A percentile compares a stretch with the other conserved stretches of the same genome.
Evolutionary conservation across 2,329 filamentous ascomycete genomes (phyloP).

Genomic region (Bipolaris sorokiniana): DNA sequence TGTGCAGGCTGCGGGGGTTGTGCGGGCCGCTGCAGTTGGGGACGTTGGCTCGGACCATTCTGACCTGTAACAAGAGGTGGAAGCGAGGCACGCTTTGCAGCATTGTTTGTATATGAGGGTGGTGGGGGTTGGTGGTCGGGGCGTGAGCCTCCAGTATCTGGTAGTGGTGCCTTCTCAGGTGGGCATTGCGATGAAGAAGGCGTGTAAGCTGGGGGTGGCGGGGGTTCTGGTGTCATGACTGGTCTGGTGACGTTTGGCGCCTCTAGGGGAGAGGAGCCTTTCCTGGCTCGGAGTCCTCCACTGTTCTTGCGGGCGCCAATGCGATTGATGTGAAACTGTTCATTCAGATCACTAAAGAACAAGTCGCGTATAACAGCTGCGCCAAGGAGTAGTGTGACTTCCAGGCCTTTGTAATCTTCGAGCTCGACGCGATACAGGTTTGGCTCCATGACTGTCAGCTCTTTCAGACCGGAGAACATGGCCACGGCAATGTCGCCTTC

Average conservation of each 20-base stretch:
- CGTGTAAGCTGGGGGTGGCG: conserved; percentile 32
- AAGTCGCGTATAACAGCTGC: conserved; percentile 67
- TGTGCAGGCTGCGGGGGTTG: conserved; percentile 4
- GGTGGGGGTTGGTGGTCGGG: conserved; percentile 24
- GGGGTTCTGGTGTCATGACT: conserved; percentile 42
- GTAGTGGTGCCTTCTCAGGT: conserved; percentile 27
- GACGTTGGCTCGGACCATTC: conserved; percentile 22
- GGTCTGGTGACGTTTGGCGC: conserved; percentile 37
- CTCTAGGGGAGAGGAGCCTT: conserved; percentile 43
- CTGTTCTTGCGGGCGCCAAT: conserved; percentile 48
- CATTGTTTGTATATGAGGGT: conserved; percentile 23
- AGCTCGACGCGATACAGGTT: conserved; percentile 90
- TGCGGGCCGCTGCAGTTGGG: conserved; percentile 7
- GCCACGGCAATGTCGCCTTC: conserved; percentile 97
- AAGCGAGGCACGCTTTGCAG: conserved; percentile 37
- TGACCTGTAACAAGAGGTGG: conserved; percentile 36
- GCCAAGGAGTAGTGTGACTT: conserved; percentile 74
- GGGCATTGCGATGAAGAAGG: conserved; percentile 29
- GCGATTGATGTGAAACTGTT: conserved; percentile 77
- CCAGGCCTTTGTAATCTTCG: conserved; percentile 91
- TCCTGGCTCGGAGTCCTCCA: conserved; percentile 41
- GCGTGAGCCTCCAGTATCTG: conserved; percentile 23
- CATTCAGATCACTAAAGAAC: conserved; percentile 68
- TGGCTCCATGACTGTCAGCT: conserved; percentile 89
- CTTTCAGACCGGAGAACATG: conserved; percentile 73